Evolutionary conservation across 192 early-diverging fungal species (phyloP).

Genomic region (Kappamyces sp.): DNA sequence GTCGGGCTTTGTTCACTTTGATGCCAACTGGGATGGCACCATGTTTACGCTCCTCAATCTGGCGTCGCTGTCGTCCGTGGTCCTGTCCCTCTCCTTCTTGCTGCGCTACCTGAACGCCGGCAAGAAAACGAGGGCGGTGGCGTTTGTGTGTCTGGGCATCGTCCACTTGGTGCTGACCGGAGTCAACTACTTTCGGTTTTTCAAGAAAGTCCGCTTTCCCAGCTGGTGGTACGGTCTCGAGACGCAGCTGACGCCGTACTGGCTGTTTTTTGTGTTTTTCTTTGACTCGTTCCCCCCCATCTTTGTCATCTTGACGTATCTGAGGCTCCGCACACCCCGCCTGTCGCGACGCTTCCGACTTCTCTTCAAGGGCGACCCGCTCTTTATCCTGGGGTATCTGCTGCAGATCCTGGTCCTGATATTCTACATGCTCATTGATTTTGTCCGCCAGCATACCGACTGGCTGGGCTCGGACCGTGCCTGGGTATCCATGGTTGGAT

Average conservation of each 20-base stretch:
- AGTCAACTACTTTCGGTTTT: neutral
- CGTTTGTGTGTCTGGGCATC: neutral
- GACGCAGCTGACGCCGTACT: neutral
- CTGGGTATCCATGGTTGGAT: neutral
- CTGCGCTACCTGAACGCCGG: neutral
- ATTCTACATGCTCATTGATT: neutral
- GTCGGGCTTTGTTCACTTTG: neutral
- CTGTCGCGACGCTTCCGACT: neutral
- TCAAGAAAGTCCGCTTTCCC: neutral
- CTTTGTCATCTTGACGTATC: neutral
- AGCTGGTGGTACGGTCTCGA: neutral
- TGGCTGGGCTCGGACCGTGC: neutral
- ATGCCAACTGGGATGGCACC: neutral
- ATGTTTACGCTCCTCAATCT: neutral
- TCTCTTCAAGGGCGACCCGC: slow-evolving; percentile 4
- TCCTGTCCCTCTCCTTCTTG: neutral
- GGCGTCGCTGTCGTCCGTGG: slow-evolving; percentile 3
- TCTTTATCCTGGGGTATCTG: neutral
- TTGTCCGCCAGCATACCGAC: neutral
- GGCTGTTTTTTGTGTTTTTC: neutral
- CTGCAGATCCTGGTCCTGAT: neutral
- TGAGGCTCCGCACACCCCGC: neutral
- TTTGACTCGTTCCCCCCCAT: slow-evolving; percentile 5
- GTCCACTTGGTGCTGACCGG: neutral
- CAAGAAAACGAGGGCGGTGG: neutral